Conservation (phyloP, 805 yeast genomes). For the Metschnikowia amazonensis region DNA sequence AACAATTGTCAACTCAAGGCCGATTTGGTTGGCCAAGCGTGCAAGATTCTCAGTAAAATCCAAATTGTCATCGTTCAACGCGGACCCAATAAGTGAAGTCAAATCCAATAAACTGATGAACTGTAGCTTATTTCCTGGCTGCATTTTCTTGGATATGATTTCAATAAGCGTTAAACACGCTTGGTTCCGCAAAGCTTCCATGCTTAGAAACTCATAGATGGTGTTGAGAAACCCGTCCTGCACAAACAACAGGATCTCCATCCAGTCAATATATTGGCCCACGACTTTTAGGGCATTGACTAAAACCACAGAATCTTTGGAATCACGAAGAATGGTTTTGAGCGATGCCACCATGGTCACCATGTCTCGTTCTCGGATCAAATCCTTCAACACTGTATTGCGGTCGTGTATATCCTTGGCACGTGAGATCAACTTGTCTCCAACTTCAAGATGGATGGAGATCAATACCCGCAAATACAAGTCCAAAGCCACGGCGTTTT, state of each 20-base stretch:
- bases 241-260: constrained; percentile 72
- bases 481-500: constrained; percentile 41
- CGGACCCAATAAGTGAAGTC: constrained; percentile 46
- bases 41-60: constrained; percentile 78
- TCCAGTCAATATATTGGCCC: constrained; percentile 91
- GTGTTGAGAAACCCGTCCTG: constrained; percentile 53
- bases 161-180: constrained; percentile 60
- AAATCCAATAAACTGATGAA: constrained; percentile 67
- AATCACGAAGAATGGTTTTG: constrained; percentile 50
- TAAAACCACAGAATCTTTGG: constrained; percentile 41
- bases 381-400: constrained; percentile 74
- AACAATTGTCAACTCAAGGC: constrained; percentile 68
- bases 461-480: constrained; percentile 70
- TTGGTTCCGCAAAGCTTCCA: constrained; percentile 46
- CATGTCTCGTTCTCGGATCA: constrained; percentile 76
- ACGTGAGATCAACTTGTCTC: constrained; percentile 80
- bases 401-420: constrained; percentile 59
- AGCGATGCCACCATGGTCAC: constrained; percentile 58
- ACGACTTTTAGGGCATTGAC: constrained; percentile 59
- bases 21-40: constrained; percentile 67
- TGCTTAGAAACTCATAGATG: constrained; percentile 56
- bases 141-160: constrained; percentile 74
- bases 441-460: constrained; percentile 85
- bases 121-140: constrained; percentile 64
- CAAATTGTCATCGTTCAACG: constrained; percentile 44